Evolutionary conservation across 2,329 filamentous ascomycete genomes (phyloP), one percentile per base, ranked within the genome.

Genomic region (Corynespora cassiicola): DNA sequence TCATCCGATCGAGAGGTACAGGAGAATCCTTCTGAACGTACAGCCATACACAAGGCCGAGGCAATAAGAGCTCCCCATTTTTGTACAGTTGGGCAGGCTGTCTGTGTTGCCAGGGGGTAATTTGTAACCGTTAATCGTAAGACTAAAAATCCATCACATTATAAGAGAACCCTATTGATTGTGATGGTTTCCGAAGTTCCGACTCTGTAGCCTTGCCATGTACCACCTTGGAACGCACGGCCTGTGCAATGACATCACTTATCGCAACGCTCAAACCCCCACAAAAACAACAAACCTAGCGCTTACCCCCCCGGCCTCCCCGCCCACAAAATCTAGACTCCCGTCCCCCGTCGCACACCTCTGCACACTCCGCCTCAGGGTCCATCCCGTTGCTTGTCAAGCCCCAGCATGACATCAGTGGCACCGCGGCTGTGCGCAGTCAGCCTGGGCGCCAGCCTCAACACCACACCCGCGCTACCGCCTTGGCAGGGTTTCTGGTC

Each of bases 1-100:
- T 25, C 12, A 43, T 39, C 38, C 46, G 6, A 50, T 50, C 6
- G 45, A 39, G 15, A 46, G 43, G 25, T 50, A 50, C 36, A 31
- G 36, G 17, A 40, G 46, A 20, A 39, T 50, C 2, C 7, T 50
- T 16, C 31, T 50, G 30, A 28, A 29, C 29, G 23, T 37, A 20
- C 25, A 37, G 20, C 34, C 34, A 10, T 37, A 37, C 25, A 20
- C 9, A 9, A 14, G 4, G 11, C 15, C n/a, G 12, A 15, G 10
- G 18, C n/a, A 29, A 29, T 29, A 12, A 11, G 4, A 12, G 5
- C 21, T 7, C 21, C 21, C 21, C n/a, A 7, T 23, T 23, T 7
- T n/a, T 23, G 21, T 23, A n/a, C n/a, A n/a, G n/a, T n/a, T n/a
- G n/a, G n/a, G n/a, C n/a, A n/a, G n/a, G n/a, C n/a, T n/a, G n/a